Evolutionary conservation across 805 yeast species (phyloP), one percentile per base, ranked within the genome.

Genomic region (Candida nonsorbophila): DNA sequence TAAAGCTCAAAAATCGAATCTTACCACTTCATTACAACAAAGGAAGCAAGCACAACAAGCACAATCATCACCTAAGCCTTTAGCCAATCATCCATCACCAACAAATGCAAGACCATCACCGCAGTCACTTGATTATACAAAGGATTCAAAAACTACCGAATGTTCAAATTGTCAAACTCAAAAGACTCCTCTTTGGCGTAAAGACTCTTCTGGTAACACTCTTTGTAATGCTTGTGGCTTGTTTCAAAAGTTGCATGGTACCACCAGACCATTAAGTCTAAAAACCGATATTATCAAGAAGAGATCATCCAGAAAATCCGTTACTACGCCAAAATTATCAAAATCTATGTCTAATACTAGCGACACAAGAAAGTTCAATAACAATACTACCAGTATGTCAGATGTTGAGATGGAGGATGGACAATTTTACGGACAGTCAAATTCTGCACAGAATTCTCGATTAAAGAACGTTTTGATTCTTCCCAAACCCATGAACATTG

Each of bases 201-300:
- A 74, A 44, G 79, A 75, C 43, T 68, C 77, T 5, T 60, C 53
- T 16, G 82, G 82, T 1, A 71, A 74, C 36, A 74, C 81, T 3
- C 55, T 76, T 4, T 76, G 82, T 46, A 76, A 76, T 44, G 82
- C 82, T 0, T 76, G 82, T 55, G 82, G 82, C 0, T 54, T 76
- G 14, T 76, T 75, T 44, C 63, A 69, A 30, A 75, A 75, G 42
- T 51, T 76, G 12, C 82, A 76, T 42, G 82, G 82, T 11, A 72
- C 80, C 3, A 72, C 73, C 47, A 52, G 82, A 29, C 82, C 82
- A 2, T 52, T 76, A 14, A 68, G 78, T 14, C 53, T 73, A 32
- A 73, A 73, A 35, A 73, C 76, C 0, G 79, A 73, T 38, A 69
- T 72, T 8, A 76, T 76, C 29, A 74, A 72, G 33, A 76, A 75